phyloP scores from a whole-genome alignment of 1,139 yeast species.

The Schwanniomyces etchellsii region DNA sequence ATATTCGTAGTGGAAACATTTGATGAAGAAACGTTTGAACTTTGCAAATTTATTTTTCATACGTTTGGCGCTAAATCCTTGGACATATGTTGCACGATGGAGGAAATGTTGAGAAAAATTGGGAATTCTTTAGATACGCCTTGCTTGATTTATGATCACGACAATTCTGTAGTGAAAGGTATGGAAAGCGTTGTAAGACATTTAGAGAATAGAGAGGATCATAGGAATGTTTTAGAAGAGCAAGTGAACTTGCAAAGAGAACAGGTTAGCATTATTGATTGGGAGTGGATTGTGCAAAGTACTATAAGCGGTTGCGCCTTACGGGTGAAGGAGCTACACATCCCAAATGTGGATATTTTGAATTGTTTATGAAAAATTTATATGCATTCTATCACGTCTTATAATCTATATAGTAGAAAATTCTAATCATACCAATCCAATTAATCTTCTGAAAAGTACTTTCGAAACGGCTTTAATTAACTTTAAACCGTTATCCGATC shows the following conservation, averaged over 20 bases:
- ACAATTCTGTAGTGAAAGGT: constrained; percentile 4
- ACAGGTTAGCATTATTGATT: constrained; percentile 33
- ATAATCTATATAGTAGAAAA: no score
- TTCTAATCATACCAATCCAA: constrained; percentile 15
- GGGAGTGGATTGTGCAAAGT: constrained; percentile 79
- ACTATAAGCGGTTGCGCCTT: constrained; percentile 44
- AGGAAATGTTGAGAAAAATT: neutral
- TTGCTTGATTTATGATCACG: constrained; percentile 22
- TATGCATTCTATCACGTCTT: neutral
- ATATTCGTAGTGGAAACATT: constrained; percentile 25
- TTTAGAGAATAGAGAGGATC: no score
- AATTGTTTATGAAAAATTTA: neutral
- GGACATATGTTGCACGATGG: constrained; percentile 6
- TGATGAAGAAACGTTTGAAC: constrained; percentile 21
- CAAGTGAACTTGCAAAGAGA: no score
- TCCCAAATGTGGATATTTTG: constrained; percentile 1
- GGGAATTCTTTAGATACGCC: neutral
- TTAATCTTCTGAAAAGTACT: constrained; percentile 37
- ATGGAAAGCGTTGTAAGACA: no score
- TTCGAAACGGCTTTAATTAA: constrained; percentile 53
- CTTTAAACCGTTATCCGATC: constrained; percentile 81
- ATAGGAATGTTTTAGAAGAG: no score
- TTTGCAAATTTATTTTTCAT: constrained; percentile 41
- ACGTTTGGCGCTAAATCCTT: constrained; percentile 39
- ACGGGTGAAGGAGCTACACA: constrained; percentile 8